Percentiles rank a stretch among this genome's conserved stretches.
Evolutionary conservation across 2,329 filamentous ascomycete genomes (phyloP).

Genomic region (Fusarium secorum): DNA sequence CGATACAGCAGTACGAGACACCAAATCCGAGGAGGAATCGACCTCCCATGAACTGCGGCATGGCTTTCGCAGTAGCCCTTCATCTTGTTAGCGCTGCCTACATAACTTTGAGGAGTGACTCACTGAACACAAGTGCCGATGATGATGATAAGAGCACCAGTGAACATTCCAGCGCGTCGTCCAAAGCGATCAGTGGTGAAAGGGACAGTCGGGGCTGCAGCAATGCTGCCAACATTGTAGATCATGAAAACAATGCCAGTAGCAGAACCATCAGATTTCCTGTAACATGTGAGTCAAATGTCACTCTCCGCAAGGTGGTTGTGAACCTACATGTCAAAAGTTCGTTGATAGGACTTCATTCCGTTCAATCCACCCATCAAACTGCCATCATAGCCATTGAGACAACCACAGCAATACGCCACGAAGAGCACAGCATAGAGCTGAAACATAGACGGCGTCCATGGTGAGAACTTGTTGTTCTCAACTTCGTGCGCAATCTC

Average conservation of each 20-base stretch:
- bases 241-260: conserved; percentile 52
- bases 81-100: accelerated
- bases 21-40: conserved; percentile 65
- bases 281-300: neutral
- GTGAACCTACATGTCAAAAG: conserved; percentile 20
- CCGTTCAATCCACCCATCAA: conserved; percentile 41
- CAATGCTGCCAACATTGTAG: conserved; percentile 55
- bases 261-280: conserved; percentile 26
- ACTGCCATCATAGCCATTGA: conserved; percentile 43
- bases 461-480: conserved; percentile 53
- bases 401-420: conserved; percentile 62
- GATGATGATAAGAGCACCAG: conserved; percentile 51
- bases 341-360: conserved; percentile 39
- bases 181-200: conserved; percentile 53
- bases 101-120: accelerated
- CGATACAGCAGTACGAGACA: conserved; percentile 51
- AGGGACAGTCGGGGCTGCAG: conserved; percentile 51
- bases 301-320: accelerated
- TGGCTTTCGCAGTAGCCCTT: conserved; percentile 44
- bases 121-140: conserved; percentile 52
- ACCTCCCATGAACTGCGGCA: conserved; percentile 54
- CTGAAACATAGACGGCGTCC: conserved; percentile 58
- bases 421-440: conserved; percentile 58
- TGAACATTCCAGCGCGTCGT: conserved; percentile 53
- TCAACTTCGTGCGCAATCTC: conserved; percentile 53